Evolutionary conservation across 2,329 filamentous ascomycete species (phyloP).

Genomic region (Apiospora malaysiana): DNA sequence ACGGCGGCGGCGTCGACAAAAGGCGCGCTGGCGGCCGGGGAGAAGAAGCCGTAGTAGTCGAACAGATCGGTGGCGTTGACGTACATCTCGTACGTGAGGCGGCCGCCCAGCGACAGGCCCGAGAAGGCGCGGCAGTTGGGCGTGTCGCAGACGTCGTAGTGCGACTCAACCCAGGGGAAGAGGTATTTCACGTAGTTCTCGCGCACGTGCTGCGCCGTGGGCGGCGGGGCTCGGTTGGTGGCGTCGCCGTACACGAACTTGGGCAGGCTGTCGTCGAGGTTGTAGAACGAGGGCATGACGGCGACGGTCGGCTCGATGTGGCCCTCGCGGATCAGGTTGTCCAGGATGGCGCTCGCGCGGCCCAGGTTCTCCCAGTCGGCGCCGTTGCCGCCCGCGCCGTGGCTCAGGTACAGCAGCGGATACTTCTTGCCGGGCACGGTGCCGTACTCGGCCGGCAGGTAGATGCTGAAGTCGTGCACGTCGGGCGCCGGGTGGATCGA

Average conservation of each 20-base stretch:
- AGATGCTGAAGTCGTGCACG: conserved; percentile 36
- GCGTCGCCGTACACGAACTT: conserved; percentile 6
- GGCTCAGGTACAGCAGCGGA: conserved; percentile 38
- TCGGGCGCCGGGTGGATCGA: conserved; percentile 37
- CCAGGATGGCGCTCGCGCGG: conserved; percentile 36
- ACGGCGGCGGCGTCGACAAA: conserved; percentile 29
- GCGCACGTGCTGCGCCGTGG: conserved; percentile 30
- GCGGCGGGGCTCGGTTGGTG: conserved; percentile 28
- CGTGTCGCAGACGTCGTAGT: conserved; percentile 33
- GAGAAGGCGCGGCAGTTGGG: conserved; percentile 37
- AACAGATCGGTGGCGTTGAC: conserved; percentile 39
- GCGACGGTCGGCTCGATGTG: conserved; percentile 38
- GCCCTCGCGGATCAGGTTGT: conserved; percentile 37
- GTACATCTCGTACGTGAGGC: conserved; percentile 40
- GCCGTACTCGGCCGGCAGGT: conserved; percentile 36
- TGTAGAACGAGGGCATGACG: conserved; percentile 33
- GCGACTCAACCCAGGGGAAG: conserved; percentile 36
- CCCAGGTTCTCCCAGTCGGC: conserved; percentile 40
- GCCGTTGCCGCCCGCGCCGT: conserved; percentile 37
- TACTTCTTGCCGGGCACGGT: conserved; percentile 31
- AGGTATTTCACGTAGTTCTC: conserved; percentile 36
- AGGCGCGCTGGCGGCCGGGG: conserved; percentile 31
- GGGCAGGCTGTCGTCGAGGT: conserved; percentile 16
- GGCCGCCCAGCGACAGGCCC: conserved; percentile 36
- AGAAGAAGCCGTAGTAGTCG: conserved; percentile 38